phyloP scores from a whole-genome alignment of 2,329 filamentous ascomycete genomes.

The Ophiostoma triangulosporum region DNA sequence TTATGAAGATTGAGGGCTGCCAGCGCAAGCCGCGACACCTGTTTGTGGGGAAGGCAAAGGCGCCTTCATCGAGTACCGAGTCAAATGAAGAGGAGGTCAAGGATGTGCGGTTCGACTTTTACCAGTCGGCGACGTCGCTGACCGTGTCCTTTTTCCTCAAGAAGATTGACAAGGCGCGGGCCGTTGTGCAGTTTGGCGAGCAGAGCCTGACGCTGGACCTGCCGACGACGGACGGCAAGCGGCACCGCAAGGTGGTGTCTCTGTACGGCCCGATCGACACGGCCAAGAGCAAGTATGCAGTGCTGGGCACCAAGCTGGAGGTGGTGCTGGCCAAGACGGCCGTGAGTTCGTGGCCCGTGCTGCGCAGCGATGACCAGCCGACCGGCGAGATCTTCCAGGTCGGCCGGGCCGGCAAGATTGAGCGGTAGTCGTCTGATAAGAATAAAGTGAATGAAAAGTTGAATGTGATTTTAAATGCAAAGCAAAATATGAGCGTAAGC shows the following conservation, averaged over 20 bases:
- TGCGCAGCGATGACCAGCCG: constrained; percentile 59
- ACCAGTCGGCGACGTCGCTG: constrained; percentile 74
- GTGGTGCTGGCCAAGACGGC: constrained; percentile 59
- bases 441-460: background rate
- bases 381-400: constrained; percentile 77
- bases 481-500: too few relatives aligned
- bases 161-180: constrained; percentile 78
- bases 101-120: constrained; percentile 79
- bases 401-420: constrained; percentile 53
- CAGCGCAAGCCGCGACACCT: constrained; percentile 68
- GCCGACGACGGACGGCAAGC: constrained; percentile 73
- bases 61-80: constrained; percentile 8
- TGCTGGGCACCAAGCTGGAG: constrained; percentile 83
- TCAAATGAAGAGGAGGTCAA: constrained; percentile 57
- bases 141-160: constrained; percentile 92
- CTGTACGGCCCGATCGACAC: constrained; percentile 67
- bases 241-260: constrained; percentile 59
- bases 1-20: constrained; percentile 91
- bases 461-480: background rate
- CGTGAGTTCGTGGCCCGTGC: constrained; percentile 69
- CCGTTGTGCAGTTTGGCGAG: constrained; percentile 55
- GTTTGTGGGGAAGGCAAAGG: constrained; percentile 52
- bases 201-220: constrained; percentile 62
- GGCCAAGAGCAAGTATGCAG: constrained; percentile 61
- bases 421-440: constrained; percentile 8